Base-by-base conservation (phyloP, 1,139 yeast genomes). In the Geotrichum europaeum region DNA sequence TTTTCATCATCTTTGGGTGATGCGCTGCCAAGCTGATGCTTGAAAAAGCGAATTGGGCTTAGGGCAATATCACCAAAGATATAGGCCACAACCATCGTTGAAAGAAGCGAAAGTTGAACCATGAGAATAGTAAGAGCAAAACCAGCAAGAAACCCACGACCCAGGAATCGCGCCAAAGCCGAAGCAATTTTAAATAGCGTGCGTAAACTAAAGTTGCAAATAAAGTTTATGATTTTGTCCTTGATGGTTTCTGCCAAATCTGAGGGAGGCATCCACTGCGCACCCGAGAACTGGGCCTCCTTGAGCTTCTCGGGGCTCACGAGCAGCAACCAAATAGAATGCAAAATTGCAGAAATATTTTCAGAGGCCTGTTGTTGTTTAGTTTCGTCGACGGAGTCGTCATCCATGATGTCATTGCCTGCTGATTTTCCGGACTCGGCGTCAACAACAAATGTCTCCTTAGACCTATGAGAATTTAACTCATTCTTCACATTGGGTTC, bases 11-110 rank as follows among this genome's bases (percentile, higher is more conserved):
- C 43, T 6, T 25, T 13, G 32, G 47, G n/a, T 5, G 20, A 40
- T 5, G 20, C 22, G 9, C 47, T 7, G 47, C 47, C 47, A 40
- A 40, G 18, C 22, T 40, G 28, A 9, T 24, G 12, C 24, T 56
- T 36, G n/a, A 55, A 15, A n/a, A 34, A 15, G 4, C 28, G 36
- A 43, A 55, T 34, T 3, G 61, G 59, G 20, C 52, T 34, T 22
- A 55, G 34, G 10, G 70, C 28, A 7, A 64, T 50, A 56, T 70
- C 73, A 18, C 73, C 73, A 20, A 70, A 57, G 15, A 68, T 62
- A 55, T 66, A 70, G 12, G 66, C 69, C n/a, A 66, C 18, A 2
- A 69, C 67, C 72, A 70, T 70, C 13, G 69, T 53, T 15, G 68
- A 62, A n/a, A 70, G 60, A 28, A 70, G 63, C n/a, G 64, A 51